Conservation (phyloP, 2,329 filamentous ascomycete genomes). For the Sarocladiaceae sp. region DNA sequence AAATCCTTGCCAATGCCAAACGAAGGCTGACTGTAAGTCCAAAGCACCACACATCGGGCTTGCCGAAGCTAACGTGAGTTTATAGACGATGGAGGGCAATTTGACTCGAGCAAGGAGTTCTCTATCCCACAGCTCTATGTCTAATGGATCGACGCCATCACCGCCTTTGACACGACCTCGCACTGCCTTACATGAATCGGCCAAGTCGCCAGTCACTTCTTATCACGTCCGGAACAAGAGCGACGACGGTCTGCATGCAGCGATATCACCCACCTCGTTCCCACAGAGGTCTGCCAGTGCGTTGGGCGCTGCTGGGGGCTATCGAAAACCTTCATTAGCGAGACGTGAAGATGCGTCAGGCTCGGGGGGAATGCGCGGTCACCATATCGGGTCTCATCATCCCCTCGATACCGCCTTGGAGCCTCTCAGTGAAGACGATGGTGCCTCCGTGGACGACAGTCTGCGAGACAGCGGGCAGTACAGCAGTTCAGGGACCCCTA, state of each 20-base stretch:
- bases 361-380: not conserved
- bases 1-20: slow-evolving; percentile 91
- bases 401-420: slow-evolving; percentile 40
- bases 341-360: not conserved
- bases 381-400: slow-evolving; percentile 32
- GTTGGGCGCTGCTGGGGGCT: slow-evolving; percentile 51
- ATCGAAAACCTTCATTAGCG: slow-evolving; percentile 41
- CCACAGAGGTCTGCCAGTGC: slow-evolving; percentile 59
- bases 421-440: slow-evolving; percentile 48
- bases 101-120: slow-evolving; percentile 70
- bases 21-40: slow-evolving; percentile 71
- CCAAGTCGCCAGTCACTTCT: slow-evolving; percentile 12
- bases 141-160: slow-evolving; percentile 45
- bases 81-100: slow-evolving; percentile 88
- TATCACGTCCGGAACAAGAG: slow-evolving; percentile 25
- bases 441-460: slow-evolving; percentile 21
- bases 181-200: slow-evolving; percentile 18
- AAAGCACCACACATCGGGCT: not conserved
- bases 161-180: slow-evolving; percentile 34
- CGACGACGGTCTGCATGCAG: slow-evolving; percentile 22
- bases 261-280: slow-evolving; percentile 24
- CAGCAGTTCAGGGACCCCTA: slow-evolving; percentile 38
- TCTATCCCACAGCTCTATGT: slow-evolving; percentile 33
- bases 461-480: slow-evolving; percentile 26
- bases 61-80: slow-evolving; percentile 12